phyloP scores from a whole-genome alignment of 73 alveolate species.

The Diophrys sp. region DNA sequence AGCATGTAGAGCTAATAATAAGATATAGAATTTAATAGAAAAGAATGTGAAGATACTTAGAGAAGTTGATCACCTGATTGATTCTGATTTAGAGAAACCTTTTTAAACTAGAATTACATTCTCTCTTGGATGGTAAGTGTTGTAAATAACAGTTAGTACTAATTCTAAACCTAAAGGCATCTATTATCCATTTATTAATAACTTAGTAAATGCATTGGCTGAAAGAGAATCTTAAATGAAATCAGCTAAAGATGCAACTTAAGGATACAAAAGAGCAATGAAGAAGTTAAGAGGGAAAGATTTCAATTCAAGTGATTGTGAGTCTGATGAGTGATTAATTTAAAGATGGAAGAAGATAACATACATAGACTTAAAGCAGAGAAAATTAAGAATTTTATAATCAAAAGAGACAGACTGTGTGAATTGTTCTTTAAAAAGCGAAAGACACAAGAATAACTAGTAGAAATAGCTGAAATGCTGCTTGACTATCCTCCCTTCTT shows the following conservation, averaged over 20 bases:
- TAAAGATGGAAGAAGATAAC: conserved; percentile 39
- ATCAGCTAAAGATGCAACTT: conserved; percentile 1
- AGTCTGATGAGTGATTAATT: background rate
- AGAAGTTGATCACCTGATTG: conserved; percentile 70
- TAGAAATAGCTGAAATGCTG: conserved; percentile 28
- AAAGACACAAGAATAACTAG: conserved; percentile 20
- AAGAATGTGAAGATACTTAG: conserved; percentile 56
- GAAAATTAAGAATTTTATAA: conserved; percentile 17
- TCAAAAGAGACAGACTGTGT: conserved; percentile 28
- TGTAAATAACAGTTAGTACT: conserved; percentile 19
- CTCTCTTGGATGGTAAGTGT: conserved; percentile 37
- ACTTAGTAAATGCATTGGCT: conserved; percentile 42
- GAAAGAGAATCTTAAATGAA: conserved; percentile 56
- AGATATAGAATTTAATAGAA: conserved; percentile 53
- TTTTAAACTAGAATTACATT: conserved; percentile 55
- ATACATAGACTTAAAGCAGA: conserved; percentile 18
- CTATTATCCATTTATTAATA: conserved; percentile 47
- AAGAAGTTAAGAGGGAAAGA: conserved; percentile 14
- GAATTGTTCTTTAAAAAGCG: conserved; percentile 18
- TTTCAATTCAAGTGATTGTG: background rate
- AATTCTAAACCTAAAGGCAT: conserved; percentile 57
- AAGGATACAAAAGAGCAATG: conserved; percentile 24
- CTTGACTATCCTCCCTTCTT: conserved; percentile 44
- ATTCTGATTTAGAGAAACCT: conserved; percentile 67
- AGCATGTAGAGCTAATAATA: conserved; percentile 51